Base-by-base conservation (phyloP, 768 basidiomycete genomes). In the Phaffia tasmanica region DNA sequence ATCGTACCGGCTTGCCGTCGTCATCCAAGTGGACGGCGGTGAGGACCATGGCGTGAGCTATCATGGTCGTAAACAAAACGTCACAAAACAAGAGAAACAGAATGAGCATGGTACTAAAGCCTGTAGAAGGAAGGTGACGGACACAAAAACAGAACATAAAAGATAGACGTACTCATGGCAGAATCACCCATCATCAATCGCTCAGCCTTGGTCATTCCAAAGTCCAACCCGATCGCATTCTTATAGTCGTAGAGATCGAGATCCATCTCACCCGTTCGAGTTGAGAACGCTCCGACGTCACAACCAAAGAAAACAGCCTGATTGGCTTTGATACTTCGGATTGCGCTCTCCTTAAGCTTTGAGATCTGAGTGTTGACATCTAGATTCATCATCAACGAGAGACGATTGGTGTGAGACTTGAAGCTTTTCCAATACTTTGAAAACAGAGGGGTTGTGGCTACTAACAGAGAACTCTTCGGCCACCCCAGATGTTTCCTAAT, bases 281-380 rank as follows among this genome's bases (percentile, higher is more conserved):
- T 32, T 2, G 64, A 65, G 42, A 57, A 57, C 11, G 64, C 64
- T 1, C 64, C 92, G 55, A 95, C 91, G 74, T 98, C 94, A 74
- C 93, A 95, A 0, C 92, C 94, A 74, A 97, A 97, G 83, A 94
- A 95, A 55, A 93, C 86, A 5, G 92, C 87, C 49, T 85, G 84
- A 50, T 89, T 87, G 29, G 87, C 86, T 77, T 89, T 89, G 79
- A 94, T 83, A 75, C 86, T 80, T 81, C 85, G 85, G 65, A 97
- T 83, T 19, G 94, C 85, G 15, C 83, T 84, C 16, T 82, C 79
- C 80, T 94, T 95, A 74, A 98, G 81, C 51, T 84, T 84, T 60
- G 85, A 82, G 70, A 85, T 84, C 71, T 87, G 83, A 0, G 90
- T 90, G 79, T 94, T 95, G 65, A 93, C 91, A 73, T 95, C 57